Percentiles rank a stretch among this genome's conserved stretches.
Evolutionary conservation across 495 filamentous ascomycete species (phyloP).

Genomic region (Pyrenopolyporus hunteri): DNA sequence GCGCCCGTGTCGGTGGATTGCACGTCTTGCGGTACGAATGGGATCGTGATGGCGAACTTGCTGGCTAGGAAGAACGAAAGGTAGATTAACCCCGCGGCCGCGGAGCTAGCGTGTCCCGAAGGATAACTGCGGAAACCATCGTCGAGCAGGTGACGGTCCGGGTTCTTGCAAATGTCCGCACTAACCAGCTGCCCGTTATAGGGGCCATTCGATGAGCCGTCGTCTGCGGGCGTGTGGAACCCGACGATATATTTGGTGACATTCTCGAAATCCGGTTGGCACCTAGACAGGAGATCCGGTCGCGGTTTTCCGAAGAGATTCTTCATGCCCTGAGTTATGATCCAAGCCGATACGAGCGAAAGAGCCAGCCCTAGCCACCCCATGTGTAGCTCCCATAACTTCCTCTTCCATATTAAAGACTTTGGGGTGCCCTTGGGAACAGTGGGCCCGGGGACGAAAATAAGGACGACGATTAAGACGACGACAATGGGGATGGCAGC

Average conservation of each 20-base stretch:
- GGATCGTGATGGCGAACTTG: conserved; percentile 64
- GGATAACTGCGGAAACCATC: conserved; percentile 90
- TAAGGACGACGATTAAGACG: conserved; percentile 73
- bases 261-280: conserved; percentile 62
- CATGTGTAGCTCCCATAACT: conserved; percentile 84
- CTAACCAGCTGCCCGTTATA: conserved; percentile 63
- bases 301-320: conserved; percentile 85
- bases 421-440: conserved; percentile 70
- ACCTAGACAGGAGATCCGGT: conserved; percentile 78
- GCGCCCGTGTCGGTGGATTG: conserved; percentile 42
- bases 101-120: conserved; percentile 65
- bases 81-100: conserved; percentile 81
- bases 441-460: conserved; percentile 68
- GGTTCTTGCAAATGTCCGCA: conserved; percentile 71
- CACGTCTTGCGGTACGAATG: conserved; percentile 59
- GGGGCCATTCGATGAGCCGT: conserved; percentile 45
- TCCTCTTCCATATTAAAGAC: conserved; percentile 69
- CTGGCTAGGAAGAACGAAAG: conserved; percentile 72
- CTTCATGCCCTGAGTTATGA: conserved; percentile 83
- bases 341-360: conserved; percentile 69
- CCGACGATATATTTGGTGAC: conserved; percentile 51
- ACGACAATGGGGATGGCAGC: conserved; percentile 65
- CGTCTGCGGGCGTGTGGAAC: conserved; percentile 43
- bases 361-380: conserved; percentile 77
- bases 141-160: conserved; percentile 68